Conservation (phyloP, 768 basidiomycete genomes). For the Dioszegia crocea region DNA sequence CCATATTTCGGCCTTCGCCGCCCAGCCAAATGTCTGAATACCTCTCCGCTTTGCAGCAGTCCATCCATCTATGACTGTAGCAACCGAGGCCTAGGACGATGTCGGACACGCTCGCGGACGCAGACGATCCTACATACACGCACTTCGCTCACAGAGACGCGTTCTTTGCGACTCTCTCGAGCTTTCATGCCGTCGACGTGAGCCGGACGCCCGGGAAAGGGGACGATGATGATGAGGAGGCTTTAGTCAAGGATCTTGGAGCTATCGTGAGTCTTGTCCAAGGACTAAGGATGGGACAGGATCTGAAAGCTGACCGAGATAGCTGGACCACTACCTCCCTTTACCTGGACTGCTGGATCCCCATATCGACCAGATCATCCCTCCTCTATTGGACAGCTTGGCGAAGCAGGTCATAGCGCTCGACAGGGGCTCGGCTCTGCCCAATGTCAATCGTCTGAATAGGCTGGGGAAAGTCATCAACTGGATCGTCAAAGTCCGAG, state of each 20-base stretch:
- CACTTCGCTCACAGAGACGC: constrained; percentile 54
- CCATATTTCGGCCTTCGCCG: too few relatives aligned
- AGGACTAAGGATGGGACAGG: background rate
- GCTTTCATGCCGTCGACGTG: constrained; percentile 57
- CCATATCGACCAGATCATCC: constrained; percentile 70
- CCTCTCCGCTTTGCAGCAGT: background rate
- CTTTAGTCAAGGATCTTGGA: constrained; percentile 36
- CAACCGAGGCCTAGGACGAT: too few relatives aligned
- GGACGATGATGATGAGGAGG: constrained; percentile 51
- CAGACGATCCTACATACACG: constrained; percentile 43
- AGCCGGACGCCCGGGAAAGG: constrained; percentile 53
- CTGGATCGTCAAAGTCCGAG: constrained; percentile 77
- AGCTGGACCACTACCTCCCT: constrained; percentile 90
- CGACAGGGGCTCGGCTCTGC: background rate
- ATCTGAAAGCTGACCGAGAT: background rate
- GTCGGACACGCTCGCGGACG: constrained; percentile 25
- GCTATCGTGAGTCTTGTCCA: constrained; percentile 37
- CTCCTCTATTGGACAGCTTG: constrained; percentile 66
- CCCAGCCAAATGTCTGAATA: too few relatives aligned
- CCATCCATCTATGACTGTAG: background rate
- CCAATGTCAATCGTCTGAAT: constrained; percentile 43
- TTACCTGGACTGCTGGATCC: constrained; percentile 90
- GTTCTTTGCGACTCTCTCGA: constrained; percentile 57
- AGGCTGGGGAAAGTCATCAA: constrained; percentile 59
- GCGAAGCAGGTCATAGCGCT: constrained; percentile 4